Conservation (phyloP, 2,329 filamentous ascomycete species). For the Cephalotrichum gorgonifer region DNA sequence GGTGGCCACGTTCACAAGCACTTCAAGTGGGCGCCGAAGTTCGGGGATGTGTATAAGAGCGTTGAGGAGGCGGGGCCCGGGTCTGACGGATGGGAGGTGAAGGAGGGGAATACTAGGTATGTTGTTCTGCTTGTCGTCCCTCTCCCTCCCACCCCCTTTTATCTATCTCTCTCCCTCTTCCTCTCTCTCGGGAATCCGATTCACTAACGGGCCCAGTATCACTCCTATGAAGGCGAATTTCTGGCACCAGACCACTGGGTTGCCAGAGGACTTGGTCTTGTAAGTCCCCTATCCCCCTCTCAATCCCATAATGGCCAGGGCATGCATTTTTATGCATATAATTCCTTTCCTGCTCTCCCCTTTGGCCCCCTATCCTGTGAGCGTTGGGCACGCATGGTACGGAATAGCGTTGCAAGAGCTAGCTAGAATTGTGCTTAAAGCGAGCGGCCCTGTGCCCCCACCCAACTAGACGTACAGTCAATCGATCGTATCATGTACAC, state of each 20-base stretch:
- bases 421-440: background rate
- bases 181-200: background rate
- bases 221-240: slow-evolving; percentile 91
- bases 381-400: background rate
- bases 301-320: background rate
- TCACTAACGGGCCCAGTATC: slow-evolving; percentile 46
- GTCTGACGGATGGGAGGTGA: slow-evolving; percentile 89
- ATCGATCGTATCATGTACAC: slow-evolving; percentile 2
- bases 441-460: background rate
- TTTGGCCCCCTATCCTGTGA: background rate
- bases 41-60: slow-evolving; percentile 77
- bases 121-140: slow-evolving; percentile 17
- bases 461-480: background rate
- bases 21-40: slow-evolving; percentile 89
- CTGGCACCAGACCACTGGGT: slow-evolving; percentile 58
- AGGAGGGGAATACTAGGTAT: slow-evolving; percentile 77
- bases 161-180: background rate
- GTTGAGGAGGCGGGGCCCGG: slow-evolving; percentile 71
- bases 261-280: slow-evolving; percentile 67
- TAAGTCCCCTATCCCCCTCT: slow-evolving; percentile 44
- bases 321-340: slow-evolving; percentile 6
- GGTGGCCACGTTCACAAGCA: slow-evolving; percentile 64
- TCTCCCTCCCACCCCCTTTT: background rate
- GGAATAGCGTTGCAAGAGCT: background rate
- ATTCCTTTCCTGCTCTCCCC: background rate